These are phyloP conservation scores for Manihot esculenta DNA, from an alignment of 441 rosid genomes.

Conservation along the genomic window DNA sequence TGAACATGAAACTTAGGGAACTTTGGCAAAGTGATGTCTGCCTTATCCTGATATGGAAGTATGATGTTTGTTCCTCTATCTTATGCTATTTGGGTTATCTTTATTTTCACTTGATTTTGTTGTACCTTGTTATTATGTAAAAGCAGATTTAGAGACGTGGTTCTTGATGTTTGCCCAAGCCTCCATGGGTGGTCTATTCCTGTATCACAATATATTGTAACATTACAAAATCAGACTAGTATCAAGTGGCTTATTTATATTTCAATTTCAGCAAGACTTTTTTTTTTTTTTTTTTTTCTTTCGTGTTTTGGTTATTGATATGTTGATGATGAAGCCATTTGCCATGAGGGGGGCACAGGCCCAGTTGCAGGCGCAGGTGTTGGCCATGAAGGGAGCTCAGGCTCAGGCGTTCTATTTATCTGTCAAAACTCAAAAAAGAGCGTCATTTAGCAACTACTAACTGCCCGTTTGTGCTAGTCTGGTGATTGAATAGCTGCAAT, in stretches of 20 bases:
- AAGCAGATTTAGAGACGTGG: slow-evolving; percentile 33
- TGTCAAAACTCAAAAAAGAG: background rate
- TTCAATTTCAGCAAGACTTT: background rate
- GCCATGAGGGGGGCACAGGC: too few species aligned
- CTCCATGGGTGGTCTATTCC: slow-evolving; percentile 15
- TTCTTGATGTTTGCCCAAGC: slow-evolving; percentile 12
- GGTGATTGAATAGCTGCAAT: background rate
- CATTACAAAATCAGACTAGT: slow-evolving; percentile 6
- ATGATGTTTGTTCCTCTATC: slow-evolving; percentile 18
- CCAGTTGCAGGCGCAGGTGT: too few species aligned
- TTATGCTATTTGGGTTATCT: slow-evolving; percentile 12
- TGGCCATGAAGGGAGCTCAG: too few species aligned
- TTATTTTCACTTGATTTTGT: slow-evolving; percentile 6
- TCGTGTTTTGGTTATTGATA: background rate
- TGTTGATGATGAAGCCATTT: background rate
- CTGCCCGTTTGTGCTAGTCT: background rate
- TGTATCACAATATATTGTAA: slow-evolving; percentile 22
- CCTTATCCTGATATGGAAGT: slow-evolving; percentile 21
- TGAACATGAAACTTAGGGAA: slow-evolving; percentile 23
- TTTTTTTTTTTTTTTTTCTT: too few species aligned
- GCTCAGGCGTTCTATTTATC: too few species aligned
- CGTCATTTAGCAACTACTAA: background rate
- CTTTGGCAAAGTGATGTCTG: slow-evolving; percentile 1
- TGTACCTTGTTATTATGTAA: slow-evolving; percentile 29
- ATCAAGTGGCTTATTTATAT: slow-evolving; percentile 16